Evolutionary conservation across 2,329 filamentous ascomycete species (phyloP), one percentile per base, ranked within the genome.

Genomic region (Blastomyces emzantsi): DNA sequence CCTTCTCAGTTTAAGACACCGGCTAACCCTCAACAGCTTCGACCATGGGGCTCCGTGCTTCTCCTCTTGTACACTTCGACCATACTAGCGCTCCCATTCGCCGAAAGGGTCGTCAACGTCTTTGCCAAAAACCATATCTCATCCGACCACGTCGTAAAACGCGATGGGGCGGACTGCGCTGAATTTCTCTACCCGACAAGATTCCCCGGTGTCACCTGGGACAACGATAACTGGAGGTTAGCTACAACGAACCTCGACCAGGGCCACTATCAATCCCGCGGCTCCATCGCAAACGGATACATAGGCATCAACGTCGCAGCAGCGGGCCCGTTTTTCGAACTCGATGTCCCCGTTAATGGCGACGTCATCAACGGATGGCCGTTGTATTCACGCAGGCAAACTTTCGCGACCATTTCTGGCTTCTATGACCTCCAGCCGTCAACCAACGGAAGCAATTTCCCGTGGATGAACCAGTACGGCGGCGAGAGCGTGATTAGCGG

Each of bases 401-500:
- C 83, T 0, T 89, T 90, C 70, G 84, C 85, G 1, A 89, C 87
- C 0, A 82, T 90, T 36, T 82, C 84, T 4, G 87, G 87, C 0
- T 89, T 90, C 70, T 90, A 82, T 71, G 81, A 88, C 66, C 78
- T 78, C 2, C 85, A 89, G 70, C 78, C 80, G 2, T 81, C 78
- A 39, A 84, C 81, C 0, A 85, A 83, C 55, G 80, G 81, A 0
- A 82, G 82, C 7, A 90, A 90, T 68, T 89, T 87, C 67, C 80
- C 80, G 0, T 90, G 88, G 87, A 73, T 90, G 54, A 80, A 83
- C 63, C 84, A 90, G 67, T 87, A 88, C 73, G 87, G 87, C 7
- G 83, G 83, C 64, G 88, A 91, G 69, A 88, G 84, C 68, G 86
- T 88, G 60, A 88, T 90, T 66, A 84, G 83, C 61, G 88, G 88